Conservation (phyloP, 257 asterid species). For the Orobanche coerulescens region DNA sequence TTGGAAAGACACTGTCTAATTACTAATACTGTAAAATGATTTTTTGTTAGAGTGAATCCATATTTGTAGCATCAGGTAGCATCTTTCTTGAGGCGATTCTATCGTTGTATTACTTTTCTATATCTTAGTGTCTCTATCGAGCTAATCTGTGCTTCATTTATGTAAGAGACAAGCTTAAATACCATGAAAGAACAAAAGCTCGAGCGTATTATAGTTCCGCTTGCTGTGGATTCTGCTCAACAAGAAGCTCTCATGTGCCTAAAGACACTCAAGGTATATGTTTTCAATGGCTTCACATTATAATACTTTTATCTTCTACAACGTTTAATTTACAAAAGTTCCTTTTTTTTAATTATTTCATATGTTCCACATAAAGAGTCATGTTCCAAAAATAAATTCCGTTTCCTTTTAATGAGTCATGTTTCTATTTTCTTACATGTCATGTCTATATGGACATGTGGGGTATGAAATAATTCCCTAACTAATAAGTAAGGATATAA, state of each 20-base stretch:
- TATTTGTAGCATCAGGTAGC: background rate
- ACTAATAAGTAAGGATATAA: too few relatives aligned
- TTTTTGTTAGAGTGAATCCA: background rate
- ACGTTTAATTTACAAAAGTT: background rate
- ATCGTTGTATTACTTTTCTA: background rate
- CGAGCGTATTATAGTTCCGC: slow-evolving; percentile 49
- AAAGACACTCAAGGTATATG: slow-evolving; percentile 81
- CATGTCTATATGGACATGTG: too few relatives aligned
- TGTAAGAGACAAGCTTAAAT: slow-evolving; percentile 26
- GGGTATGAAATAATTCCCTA: too few relatives aligned
- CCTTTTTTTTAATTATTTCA: too few relatives aligned
- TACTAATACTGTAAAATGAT: background rate
- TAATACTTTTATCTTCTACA: slow-evolving; percentile 1
- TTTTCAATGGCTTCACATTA: slow-evolving; percentile 17
- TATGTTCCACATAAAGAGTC: too few relatives aligned
- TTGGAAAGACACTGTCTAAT: background rate
- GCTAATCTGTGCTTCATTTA: slow-evolving; percentile 15
- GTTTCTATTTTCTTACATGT: too few relatives aligned
- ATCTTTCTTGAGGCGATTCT: background rate
- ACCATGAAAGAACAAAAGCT: slow-evolving; percentile 28
- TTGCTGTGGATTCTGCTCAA: slow-evolving; percentile 69
- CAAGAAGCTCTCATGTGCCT: slow-evolving; percentile 61
- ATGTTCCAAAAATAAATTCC: too few relatives aligned
- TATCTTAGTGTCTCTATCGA: slow-evolving; percentile 10
- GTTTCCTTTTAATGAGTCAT: too few relatives aligned